Base-by-base conservation (phyloP, 345 rosid genomes). In the Eucalyptus rudis region DNA sequence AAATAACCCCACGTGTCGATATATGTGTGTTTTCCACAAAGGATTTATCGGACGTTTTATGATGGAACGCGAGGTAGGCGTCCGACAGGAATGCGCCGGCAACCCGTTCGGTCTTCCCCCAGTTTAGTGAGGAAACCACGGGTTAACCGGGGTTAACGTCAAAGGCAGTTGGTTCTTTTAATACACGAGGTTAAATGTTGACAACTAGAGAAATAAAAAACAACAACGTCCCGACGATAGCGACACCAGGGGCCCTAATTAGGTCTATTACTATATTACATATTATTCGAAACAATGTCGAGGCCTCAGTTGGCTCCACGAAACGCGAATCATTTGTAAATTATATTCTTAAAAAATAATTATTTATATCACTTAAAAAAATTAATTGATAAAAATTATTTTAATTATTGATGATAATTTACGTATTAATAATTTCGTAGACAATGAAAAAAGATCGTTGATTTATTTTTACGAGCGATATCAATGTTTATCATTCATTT, bases 371-470 rank as follows among this genome's bases (percentile, higher is more conserved):
- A 2, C 1, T 56, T 56, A 56, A 24, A 56, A 56, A 9, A 56
- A 24, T 24, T 56, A 24, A 24, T 56, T 2, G 1, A 22, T 22
- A 0, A 9, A 56, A 24, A 2, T 8, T 56, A 56, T 52, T 52
- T 52, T 52, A 52, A 52, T 52, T 19, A 52, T 49, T 52, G 24
- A 52, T 19, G 25, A 52, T 56, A 24, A 56, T 56, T 56, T 56
- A 56, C 0, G 29, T 9, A 9, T 56, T 22, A 8, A 24, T 56
- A 22, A 4, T 56, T 56, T 22, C 3, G 4, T n/a, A n/a, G 12
- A 24, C 13, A 10, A 56, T 56, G 1, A 56, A 56, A 24, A 56
- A 8, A 56, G 3, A 22, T 3, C 0, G 0, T 22, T 56, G 1
- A 24, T 56, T 56, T 22, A 56, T 24, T 24, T 56, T 24, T 24